phyloP scores from a whole-genome alignment of 2,329 filamentous ascomycete species.

The Xylaria sp. region DNA sequence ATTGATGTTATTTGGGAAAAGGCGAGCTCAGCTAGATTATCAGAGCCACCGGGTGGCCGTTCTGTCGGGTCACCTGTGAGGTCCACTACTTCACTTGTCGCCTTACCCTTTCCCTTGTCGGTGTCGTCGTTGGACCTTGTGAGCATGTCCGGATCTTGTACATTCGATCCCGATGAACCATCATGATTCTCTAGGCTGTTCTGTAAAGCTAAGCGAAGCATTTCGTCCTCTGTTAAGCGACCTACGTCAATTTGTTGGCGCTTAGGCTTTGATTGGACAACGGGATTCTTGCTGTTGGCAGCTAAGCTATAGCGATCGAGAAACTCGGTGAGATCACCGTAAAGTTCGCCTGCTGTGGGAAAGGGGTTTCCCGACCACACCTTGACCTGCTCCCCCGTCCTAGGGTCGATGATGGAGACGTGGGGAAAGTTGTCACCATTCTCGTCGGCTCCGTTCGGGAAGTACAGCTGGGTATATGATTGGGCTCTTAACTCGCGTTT shows the following conservation, averaged over 20 bases:
- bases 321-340: slow-evolving; percentile 93
- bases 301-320: slow-evolving; percentile 96
- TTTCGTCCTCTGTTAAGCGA: slow-evolving; percentile 95
- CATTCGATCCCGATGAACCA: slow-evolving; percentile 59
- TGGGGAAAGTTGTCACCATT: slow-evolving; percentile 93
- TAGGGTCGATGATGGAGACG: slow-evolving; percentile 93
- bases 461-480: slow-evolving; percentile 92
- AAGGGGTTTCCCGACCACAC: slow-evolving; percentile 90
- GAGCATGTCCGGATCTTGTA: slow-evolving; percentile 86
- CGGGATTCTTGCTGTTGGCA: slow-evolving; percentile 89
- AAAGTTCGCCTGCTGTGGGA: slow-evolving; percentile 79
- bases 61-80: slow-evolving; percentile 38
- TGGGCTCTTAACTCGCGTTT: slow-evolving; percentile 83
- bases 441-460: slow-evolving; percentile 74
- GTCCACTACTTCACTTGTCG: slow-evolving; percentile 45
- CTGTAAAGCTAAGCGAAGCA: slow-evolving; percentile 92
- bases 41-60: slow-evolving; percentile 14
- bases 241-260: slow-evolving; percentile 78
- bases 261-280: slow-evolving; percentile 80
- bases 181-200: slow-evolving; percentile 78
- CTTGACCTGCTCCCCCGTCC: slow-evolving; percentile 97
- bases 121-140: slow-evolving; percentile 71
- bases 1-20: slow-evolving; percentile 79
- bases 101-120: slow-evolving; percentile 65
- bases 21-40: slow-evolving; percentile 49